A percentile compares a stretch with the other conserved stretches of the same genome.
These are phyloP conservation scores for Hirsutella rhossiliensis DNA, from an alignment of 2,329 filamentous ascomycete species.

Conservation along the genomic window DNA sequence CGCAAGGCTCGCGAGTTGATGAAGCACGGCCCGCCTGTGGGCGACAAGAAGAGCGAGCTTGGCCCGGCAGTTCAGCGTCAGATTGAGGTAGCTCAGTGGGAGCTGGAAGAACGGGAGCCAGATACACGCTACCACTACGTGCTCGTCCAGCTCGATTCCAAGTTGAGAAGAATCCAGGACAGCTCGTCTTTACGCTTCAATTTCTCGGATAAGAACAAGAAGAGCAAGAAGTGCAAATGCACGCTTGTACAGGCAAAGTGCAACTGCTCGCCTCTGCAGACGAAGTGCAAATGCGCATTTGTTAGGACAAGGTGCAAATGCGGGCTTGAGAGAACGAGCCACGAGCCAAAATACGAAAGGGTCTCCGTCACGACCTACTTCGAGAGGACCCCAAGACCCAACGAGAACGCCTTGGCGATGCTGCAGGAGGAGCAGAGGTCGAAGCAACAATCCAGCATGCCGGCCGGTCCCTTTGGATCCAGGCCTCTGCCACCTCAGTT, in stretches of 20 bases:
- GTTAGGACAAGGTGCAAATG: no score
- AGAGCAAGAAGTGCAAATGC: conserved; percentile 6
- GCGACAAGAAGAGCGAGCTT: conserved; percentile 26
- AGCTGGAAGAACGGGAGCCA: conserved; percentile 19
- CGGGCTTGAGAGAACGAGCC: no score
- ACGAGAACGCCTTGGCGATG: conserved; percentile 17
- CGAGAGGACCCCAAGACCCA: conserved; percentile 23
- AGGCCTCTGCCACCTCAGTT: no score
- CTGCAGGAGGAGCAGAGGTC: conserved; percentile 9
- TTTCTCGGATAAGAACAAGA: conserved; percentile 5
- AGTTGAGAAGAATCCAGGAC: conserved; percentile 16
- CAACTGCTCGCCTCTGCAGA: no score
- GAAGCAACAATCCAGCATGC: neutral
- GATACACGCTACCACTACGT: conserved; percentile 27
- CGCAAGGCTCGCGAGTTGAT: conserved; percentile 26
- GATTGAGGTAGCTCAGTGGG: conserved; percentile 24
- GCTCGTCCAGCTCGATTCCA: conserved; percentile 32
- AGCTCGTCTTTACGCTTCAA: neutral
- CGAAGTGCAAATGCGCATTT: no score
- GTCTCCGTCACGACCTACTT: conserved; percentile 34
- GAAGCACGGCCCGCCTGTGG: conserved; percentile 11
- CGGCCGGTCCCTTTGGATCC: neutral
- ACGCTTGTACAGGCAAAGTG: conserved; percentile 9
- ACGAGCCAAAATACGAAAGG: conserved; percentile 17
- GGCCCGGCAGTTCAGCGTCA: conserved; percentile 25